These are phyloP conservation scores for Diaporthe ilicicola DNA, from an alignment of 2,329 filamentous ascomycete species.

Conservation along the genomic window DNA sequence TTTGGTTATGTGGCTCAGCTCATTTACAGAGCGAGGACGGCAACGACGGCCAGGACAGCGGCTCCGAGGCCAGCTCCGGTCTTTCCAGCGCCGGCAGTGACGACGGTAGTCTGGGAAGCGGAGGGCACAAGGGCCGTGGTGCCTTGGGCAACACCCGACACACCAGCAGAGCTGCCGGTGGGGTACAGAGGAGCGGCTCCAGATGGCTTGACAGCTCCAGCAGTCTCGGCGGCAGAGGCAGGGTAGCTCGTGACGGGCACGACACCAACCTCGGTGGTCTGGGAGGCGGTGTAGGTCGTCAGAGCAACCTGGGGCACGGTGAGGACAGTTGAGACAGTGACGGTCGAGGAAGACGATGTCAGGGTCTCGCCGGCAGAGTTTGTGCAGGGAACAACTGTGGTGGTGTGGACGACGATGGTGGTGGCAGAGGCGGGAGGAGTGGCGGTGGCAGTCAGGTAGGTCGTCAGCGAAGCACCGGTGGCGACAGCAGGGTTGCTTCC, in stretches of 20 bases:
- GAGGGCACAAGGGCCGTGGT: constrained; percentile 45
- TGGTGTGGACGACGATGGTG: constrained; percentile 58
- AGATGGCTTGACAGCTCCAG: constrained; percentile 36
- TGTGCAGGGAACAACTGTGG: constrained; percentile 60
- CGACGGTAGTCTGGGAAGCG: constrained; percentile 43
- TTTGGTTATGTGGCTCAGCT: constrained; percentile 10
- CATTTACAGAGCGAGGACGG: constrained; percentile 54
- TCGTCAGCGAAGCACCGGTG: constrained; percentile 73
- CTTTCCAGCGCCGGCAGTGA: constrained; percentile 43
- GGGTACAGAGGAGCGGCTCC: constrained; percentile 37
- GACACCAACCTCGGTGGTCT: constrained; percentile 47
- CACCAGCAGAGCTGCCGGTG: constrained; percentile 36
- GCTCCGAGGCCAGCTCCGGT: constrained; percentile 55
- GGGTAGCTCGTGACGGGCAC: constrained; percentile 50
- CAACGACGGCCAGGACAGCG: constrained; percentile 53
- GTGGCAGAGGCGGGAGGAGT: constrained; percentile 53
- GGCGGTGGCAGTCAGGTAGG: constrained; percentile 64
- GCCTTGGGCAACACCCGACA: constrained; percentile 41
- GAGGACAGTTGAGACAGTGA: constrained; percentile 48
- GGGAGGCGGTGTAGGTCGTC: constrained; percentile 44
- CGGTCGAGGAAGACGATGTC: constrained; percentile 43
- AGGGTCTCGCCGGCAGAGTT: constrained; percentile 55
- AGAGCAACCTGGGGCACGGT: constrained; percentile 63
- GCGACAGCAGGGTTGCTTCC: constrained; percentile 84
- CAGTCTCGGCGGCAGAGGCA: constrained; percentile 38